phyloP scores from a whole-genome alignment of 1,284 basidiomycete genomes.

The Testicularia cyperi region DNA sequence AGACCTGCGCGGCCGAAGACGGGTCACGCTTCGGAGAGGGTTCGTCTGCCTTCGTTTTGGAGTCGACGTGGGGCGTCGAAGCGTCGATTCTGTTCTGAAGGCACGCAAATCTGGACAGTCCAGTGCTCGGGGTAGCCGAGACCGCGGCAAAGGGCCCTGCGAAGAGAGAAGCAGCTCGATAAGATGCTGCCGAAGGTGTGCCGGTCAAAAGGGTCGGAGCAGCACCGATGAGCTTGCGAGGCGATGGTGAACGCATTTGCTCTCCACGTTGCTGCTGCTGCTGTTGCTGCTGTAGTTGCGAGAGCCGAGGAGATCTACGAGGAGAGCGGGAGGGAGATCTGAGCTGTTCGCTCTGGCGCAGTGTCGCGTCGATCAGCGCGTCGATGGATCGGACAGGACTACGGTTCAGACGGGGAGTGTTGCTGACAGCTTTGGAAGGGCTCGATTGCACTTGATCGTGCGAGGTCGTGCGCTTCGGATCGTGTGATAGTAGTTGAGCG shows the following conservation, averaged over 20 bases:
- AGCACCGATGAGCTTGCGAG: too few species aligned
- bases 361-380: constrained; percentile 21
- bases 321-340: constrained; percentile 22
- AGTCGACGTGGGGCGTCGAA: too few species aligned
- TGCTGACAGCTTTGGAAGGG: not conserved
- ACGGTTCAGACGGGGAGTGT: constrained; percentile 7
- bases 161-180: too few species aligned
- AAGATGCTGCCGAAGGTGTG: too few species aligned
- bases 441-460: constrained; percentile 4
- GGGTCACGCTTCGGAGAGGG: too few species aligned
- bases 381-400: constrained; percentile 28
- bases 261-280: too few species aligned
- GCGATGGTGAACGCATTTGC: not conserved
- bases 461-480: too few species aligned
- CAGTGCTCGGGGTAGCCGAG: constrained; percentile 1
- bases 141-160: too few species aligned
- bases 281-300: constrained; percentile 5
- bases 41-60: too few species aligned
- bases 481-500: too few species aligned
- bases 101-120: constrained; percentile 1
- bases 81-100: not conserved
- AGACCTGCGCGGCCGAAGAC: too few species aligned
- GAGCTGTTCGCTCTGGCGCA: constrained; percentile 14
- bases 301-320: constrained; percentile 18
- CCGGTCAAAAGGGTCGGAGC: too few species aligned